Percentiles rank a stretch among this genome's conserved stretches.
These are phyloP conservation scores for Nissolia schottii DNA, from an alignment of 306 rosid species.

Conservation along the genomic window DNA sequence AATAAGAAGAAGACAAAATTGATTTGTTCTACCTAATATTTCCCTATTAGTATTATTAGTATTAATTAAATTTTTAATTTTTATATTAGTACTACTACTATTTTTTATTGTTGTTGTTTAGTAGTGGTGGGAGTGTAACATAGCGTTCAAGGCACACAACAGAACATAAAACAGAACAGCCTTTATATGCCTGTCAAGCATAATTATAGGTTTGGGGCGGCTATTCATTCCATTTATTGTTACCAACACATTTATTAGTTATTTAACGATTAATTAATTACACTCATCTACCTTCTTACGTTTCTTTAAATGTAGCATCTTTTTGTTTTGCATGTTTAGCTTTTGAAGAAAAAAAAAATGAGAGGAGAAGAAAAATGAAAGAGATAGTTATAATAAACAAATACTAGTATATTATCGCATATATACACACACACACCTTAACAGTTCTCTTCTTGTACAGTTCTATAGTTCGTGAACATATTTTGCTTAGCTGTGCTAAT, in stretches of 20 bases:
- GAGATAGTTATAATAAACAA: neutral
- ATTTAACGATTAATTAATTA: conserved; percentile 25
- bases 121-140: conserved; percentile 22
- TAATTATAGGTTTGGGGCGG: conserved; percentile 20
- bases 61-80: neutral
- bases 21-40: too few relatives aligned
- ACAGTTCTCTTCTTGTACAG: neutral
- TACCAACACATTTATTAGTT: conserved; percentile 27
- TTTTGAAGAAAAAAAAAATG: neutral
- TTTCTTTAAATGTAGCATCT: conserved; percentile 22
- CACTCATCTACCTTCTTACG: conserved; percentile 21
- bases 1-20: too few relatives aligned
- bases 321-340: conserved; percentile 11
- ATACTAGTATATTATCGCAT: neutral
- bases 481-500: neutral
- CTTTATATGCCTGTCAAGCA: conserved; percentile 17
- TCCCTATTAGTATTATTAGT: too few relatives aligned
- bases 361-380: neutral
- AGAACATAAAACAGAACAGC: conserved; percentile 25
- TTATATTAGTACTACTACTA: neutral
- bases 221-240: conserved; percentile 22
- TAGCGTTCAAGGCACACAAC: conserved; percentile 13
- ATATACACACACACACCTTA: too few relatives aligned
- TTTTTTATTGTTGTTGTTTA: neutral
- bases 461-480: neutral